Percentiles rank a stretch among this genome's conserved stretches.
Conservation (phyloP, 768 basidiomycete species). For the Boletellus ananiceps region DNA sequence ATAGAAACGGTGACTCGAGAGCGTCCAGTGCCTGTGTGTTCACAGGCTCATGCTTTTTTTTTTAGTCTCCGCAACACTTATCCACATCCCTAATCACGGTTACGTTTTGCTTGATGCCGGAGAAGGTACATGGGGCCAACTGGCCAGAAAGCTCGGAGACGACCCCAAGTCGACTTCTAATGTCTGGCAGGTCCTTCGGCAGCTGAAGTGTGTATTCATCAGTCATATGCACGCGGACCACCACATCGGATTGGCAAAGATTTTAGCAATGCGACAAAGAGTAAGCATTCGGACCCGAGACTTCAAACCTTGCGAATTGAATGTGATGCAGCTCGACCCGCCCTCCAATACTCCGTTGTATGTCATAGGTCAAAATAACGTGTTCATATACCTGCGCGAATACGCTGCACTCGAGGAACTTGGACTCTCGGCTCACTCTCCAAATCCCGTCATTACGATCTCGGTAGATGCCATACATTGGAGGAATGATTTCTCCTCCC, state of each 20-base stretch:
- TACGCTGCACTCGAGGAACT: slow-evolving; percentile 65
- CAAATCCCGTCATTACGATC: slow-evolving; percentile 52
- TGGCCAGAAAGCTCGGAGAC: slow-evolving; percentile 70
- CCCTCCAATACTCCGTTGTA: slow-evolving; percentile 61
- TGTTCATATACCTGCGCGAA: slow-evolving; percentile 70
- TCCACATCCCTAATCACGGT: slow-evolving; percentile 69
- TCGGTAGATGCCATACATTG: slow-evolving; percentile 54
- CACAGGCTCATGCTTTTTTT: neutral
- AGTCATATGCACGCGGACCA: slow-evolving; percentile 94
- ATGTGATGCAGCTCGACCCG: slow-evolving; percentile 53
- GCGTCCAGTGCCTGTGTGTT: neutral
- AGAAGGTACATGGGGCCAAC: slow-evolving; percentile 91
- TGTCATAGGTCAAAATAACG: slow-evolving; percentile 54
- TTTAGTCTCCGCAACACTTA: slow-evolving; percentile 68
- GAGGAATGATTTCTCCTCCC: slow-evolving; percentile 35
- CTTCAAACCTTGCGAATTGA: neutral
- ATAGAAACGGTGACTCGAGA: slow-evolving; percentile 68
- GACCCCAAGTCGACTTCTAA: slow-evolving; percentile 32
- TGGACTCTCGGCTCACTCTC: slow-evolving; percentile 48
- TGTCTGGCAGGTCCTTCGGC: slow-evolving; percentile 58
- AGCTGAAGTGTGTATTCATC: slow-evolving; percentile 76
- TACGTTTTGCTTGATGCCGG: slow-evolving; percentile 84
- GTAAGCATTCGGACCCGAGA: slow-evolving; percentile 34
- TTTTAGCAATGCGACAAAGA: slow-evolving; percentile 65
- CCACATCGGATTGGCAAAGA: slow-evolving; percentile 74